These are phyloP conservation scores for Drechslerella stenobrocha DNA, from an alignment of 2,329 filamentous ascomycete species.

Conservation along the genomic window DNA sequence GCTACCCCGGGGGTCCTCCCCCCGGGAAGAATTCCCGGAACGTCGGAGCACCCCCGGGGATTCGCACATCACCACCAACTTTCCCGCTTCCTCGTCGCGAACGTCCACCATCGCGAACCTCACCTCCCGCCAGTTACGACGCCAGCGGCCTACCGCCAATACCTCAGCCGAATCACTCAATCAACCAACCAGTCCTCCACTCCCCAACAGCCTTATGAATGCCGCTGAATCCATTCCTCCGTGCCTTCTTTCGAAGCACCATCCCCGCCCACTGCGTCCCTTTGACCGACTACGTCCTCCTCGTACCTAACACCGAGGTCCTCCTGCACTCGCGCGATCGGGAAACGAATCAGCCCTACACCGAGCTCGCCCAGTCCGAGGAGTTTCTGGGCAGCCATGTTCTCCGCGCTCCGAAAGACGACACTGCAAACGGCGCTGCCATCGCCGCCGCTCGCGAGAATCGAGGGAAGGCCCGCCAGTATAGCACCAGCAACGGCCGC, in stretches of 20 bases:
- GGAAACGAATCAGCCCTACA: conserved; percentile 75
- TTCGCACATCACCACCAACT: background rate
- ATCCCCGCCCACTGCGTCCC: conserved; percentile 88
- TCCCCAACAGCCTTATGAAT: conserved; percentile 70
- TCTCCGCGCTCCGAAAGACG: conserved; percentile 71
- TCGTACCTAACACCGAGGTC: conserved; percentile 90
- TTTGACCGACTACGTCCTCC: conserved; percentile 86
- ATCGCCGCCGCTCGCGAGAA: conserved; percentile 69
- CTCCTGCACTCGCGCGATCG: conserved; percentile 84
- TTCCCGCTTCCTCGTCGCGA: background rate
- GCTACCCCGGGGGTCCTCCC: too few species aligned
- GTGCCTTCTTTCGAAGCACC: conserved; percentile 97
- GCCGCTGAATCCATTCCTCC: conserved; percentile 98
- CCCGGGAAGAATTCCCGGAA: too few species aligned
- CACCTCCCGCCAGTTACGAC: too few species aligned
- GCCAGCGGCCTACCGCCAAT: too few species aligned
- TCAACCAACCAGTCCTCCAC: conserved; percentile 56
- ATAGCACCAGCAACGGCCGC: conserved; percentile 86
- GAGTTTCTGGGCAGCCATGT: conserved; percentile 98
- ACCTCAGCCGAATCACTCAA: background rate
- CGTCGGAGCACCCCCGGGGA: too few species aligned
- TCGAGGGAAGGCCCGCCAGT: conserved; percentile 90
- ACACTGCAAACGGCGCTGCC: conserved; percentile 55
- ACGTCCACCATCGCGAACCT: background rate
- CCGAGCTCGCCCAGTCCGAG: conserved; percentile 82